These are phyloP conservation scores for Phaeophleospora eucalypticola DNA, from an alignment of 2,329 filamentous ascomycete genomes.

Conservation along the genomic window DNA sequence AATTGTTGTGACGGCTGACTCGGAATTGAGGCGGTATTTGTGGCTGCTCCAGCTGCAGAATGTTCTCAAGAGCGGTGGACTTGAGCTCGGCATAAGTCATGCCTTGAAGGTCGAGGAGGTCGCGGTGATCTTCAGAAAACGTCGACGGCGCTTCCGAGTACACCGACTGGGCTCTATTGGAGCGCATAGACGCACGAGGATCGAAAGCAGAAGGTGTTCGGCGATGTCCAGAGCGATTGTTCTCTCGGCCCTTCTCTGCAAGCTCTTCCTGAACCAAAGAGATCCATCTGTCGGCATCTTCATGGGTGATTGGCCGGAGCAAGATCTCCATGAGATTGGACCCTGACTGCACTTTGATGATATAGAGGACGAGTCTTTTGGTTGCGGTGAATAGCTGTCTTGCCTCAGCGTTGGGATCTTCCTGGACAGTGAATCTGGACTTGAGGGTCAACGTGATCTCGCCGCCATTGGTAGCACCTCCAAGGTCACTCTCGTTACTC, in stretches of 20 bases:
- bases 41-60: constrained; percentile 79
- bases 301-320: constrained; percentile 77
- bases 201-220: constrained; percentile 29
- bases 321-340: constrained; percentile 91
- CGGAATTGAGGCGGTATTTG: constrained; percentile 53
- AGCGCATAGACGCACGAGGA: constrained; percentile 29
- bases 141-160: constrained; percentile 41
- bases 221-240: constrained; percentile 16
- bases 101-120: constrained; percentile 77
- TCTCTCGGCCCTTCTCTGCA: constrained; percentile 41
- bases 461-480: constrained; percentile 29
- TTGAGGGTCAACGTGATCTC: constrained; percentile 35
- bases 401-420: constrained; percentile 84
- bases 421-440: constrained; percentile 33
- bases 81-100: constrained; percentile 93
- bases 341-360: constrained; percentile 92
- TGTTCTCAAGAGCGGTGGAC: constrained; percentile 87
- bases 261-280: constrained; percentile 79
- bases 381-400: constrained; percentile 97
- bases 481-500: constrained; percentile 79
- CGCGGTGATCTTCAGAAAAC: constrained; percentile 30
- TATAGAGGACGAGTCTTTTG: constrained; percentile 93
- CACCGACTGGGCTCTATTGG: constrained; percentile 30
- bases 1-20: constrained; percentile 81
- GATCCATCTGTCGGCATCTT: constrained; percentile 89